phyloP scores from a whole-genome alignment of 2,329 filamentous ascomycete species.

The Rhinocladiella similis region DNA sequence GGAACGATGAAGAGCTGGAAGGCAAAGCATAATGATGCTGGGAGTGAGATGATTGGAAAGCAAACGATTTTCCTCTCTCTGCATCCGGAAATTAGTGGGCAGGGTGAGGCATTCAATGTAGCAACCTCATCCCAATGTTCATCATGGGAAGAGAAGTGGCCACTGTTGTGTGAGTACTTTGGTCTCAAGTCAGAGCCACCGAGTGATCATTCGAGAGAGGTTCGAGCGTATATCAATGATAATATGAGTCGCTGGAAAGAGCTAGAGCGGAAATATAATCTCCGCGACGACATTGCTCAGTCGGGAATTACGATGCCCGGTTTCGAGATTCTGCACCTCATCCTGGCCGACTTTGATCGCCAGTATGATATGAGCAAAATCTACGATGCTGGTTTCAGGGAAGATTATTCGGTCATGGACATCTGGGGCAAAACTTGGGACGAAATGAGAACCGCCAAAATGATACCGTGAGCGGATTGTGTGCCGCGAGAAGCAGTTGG shows the following conservation, averaged over 20 bases:
- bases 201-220: background rate
- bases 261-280: constrained; percentile 7
- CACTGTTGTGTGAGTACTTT: constrained; percentile 11
- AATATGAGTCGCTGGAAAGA: constrained; percentile 5
- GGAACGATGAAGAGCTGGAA: constrained; percentile 28
- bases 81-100: constrained; percentile 25
- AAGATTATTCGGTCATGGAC: constrained; percentile 8
- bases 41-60: constrained; percentile 31
- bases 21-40: constrained; percentile 31
- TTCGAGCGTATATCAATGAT: constrained; percentile 15
- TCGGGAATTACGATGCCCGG: constrained; percentile 10
- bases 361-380: constrained; percentile 17
- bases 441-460: constrained; percentile 11
- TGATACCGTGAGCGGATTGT: constrained; percentile 1
- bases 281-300: constrained; percentile 9
- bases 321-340: constrained; percentile 12
- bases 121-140: constrained; percentile 23
- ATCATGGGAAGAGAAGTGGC: constrained; percentile 13
- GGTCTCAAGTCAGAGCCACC: constrained; percentile 5
- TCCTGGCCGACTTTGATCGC: constrained; percentile 12
- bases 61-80: constrained; percentile 34
- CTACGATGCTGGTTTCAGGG: constrained; percentile 7
- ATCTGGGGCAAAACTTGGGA: constrained; percentile 7
- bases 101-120: constrained; percentile 32
- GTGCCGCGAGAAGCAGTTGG: no score